phyloP scores from a whole-genome alignment of 2,329 filamentous ascomycete genomes.

The Trichoderma sp. region DNA sequence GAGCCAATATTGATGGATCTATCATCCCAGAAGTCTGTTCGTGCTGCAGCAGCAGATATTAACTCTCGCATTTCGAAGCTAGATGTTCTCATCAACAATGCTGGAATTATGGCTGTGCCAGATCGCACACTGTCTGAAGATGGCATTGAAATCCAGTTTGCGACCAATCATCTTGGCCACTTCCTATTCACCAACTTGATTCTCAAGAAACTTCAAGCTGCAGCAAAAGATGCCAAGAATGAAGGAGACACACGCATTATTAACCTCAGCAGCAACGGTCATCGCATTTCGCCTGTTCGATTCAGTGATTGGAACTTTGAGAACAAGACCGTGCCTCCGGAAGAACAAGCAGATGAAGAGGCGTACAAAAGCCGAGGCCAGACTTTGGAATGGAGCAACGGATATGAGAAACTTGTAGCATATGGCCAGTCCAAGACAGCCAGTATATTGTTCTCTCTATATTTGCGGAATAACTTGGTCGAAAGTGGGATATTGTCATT shows the following conservation, averaged over 20 bases:
- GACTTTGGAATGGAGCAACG: neutral
- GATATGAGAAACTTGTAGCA: neutral
- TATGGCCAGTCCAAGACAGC: conserved; percentile 23
- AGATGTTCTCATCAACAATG: neutral
- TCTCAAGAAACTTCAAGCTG: neutral
- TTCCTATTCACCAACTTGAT: neutral
- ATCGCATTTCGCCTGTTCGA: neutral
- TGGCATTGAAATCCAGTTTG: conserved; percentile 1
- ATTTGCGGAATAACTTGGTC: neutral
- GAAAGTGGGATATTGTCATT: neutral
- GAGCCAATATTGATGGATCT: neutral
- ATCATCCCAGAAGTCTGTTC: neutral
- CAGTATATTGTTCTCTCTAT: neutral
- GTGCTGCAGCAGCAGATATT: neutral
- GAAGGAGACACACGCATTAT: neutral
- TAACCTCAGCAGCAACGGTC: neutral
- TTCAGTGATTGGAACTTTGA: neutral
- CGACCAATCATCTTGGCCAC: neutral
- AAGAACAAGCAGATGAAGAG: neutral
- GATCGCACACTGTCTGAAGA: neutral
- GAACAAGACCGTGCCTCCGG: neutral
- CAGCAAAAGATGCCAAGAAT: neutral
- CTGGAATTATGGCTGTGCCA: neutral
- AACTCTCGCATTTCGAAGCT: neutral
- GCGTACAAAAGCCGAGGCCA: neutral